phyloP scores from a whole-genome alignment of 164 flowering plant species.

The Nymphaea colorata region DNA sequence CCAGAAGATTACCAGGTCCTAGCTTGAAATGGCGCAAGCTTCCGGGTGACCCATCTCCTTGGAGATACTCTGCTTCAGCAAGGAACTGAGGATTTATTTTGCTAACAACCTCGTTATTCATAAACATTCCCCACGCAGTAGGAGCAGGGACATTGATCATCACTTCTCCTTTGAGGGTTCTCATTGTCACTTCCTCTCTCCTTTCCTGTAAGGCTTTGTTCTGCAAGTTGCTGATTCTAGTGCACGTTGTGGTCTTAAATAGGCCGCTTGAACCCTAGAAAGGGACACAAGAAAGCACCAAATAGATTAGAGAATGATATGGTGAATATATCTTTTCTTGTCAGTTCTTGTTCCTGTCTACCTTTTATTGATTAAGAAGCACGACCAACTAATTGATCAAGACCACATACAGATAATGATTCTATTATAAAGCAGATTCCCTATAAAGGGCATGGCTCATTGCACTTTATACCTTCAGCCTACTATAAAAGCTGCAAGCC shows the following conservation, averaged over 20 bases:
- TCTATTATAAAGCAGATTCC: no score
- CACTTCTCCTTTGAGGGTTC: conserved; percentile 37
- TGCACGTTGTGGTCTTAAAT: neutral
- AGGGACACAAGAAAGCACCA: no score
- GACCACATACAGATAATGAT: no score
- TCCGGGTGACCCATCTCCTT: conserved; percentile 49
- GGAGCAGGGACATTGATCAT: conserved; percentile 36
- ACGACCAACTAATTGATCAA: no score
- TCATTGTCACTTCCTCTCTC: conserved; percentile 19
- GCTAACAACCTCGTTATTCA: conserved; percentile 33
- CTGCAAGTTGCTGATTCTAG: no score
- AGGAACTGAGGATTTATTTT: conserved; percentile 36
- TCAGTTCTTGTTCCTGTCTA: no score
- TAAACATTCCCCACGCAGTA: conserved; percentile 54
- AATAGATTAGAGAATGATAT: no score
- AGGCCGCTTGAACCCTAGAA: neutral
- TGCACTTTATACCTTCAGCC: no score
- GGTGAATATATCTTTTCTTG: no score
- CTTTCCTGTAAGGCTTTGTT: neutral
- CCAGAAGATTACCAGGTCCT: conserved; percentile 30
- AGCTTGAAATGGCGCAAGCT: conserved; percentile 44
- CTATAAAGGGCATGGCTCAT: no score
- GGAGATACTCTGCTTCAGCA: conserved; percentile 15
- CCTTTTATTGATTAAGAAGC: no score
- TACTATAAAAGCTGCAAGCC: no score